These are phyloP conservation scores for Colletotrichum shisoi DNA, from an alignment of 2,329 filamentous ascomycete genomes.

Conservation along the genomic window DNA sequence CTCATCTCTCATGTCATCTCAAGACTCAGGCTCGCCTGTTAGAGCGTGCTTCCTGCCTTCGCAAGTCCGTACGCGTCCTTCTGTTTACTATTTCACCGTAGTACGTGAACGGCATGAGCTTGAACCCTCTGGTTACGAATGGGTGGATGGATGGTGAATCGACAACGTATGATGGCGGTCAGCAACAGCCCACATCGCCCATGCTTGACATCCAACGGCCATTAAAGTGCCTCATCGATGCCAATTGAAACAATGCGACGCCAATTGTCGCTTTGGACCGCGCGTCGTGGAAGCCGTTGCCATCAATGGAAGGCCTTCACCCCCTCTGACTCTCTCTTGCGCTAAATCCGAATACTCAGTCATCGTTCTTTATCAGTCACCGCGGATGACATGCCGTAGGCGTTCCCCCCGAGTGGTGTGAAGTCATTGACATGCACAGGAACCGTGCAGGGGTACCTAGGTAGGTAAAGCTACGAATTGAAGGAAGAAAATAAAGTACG, in stretches of 20 bases:
- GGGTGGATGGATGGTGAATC: slow-evolving; percentile 10
- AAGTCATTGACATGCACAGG: background rate
- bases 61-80: background rate
- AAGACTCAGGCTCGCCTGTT: slow-evolving; percentile 16
- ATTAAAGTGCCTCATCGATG: slow-evolving; percentile 29
- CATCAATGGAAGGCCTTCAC: background rate
- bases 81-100: background rate
- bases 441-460: background rate
- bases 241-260: slow-evolving; percentile 24
- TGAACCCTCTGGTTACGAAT: slow-evolving; percentile 3
- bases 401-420: slow-evolving; percentile 1
- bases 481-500: slow-evolving; percentile 22
- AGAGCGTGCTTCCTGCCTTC: slow-evolving; percentile 20
- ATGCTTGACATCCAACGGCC: slow-evolving; percentile 19
- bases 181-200: slow-evolving; percentile 24
- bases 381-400: slow-evolving; percentile 21
- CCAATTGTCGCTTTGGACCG: slow-evolving; percentile 23
- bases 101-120: slow-evolving; percentile 15
- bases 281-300: background rate
- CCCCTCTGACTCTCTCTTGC: background rate
- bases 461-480: slow-evolving; percentile 22
- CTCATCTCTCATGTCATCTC: slow-evolving; percentile 19
- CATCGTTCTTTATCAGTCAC: slow-evolving; percentile 27
- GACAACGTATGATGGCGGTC: slow-evolving; percentile 25
- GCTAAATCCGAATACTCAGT: slow-evolving; percentile 12